These are phyloP conservation scores for Trametes punicea DNA, from an alignment of 768 basidiomycete species.

Conservation along the genomic window DNA sequence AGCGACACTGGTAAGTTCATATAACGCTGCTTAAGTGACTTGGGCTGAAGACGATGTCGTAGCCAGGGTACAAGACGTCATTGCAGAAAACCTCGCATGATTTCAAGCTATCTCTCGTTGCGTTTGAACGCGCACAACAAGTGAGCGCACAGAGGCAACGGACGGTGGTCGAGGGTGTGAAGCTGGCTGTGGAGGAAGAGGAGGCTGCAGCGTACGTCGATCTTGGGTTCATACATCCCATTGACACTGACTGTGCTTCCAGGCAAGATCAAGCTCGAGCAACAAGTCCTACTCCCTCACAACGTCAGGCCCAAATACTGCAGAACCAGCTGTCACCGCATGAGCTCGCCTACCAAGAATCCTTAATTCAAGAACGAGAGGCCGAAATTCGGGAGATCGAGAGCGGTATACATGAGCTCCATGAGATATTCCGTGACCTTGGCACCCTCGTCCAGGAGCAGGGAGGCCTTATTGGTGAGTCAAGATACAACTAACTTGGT, in stretches of 20 bases:
- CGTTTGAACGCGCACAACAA: constrained; percentile 90
- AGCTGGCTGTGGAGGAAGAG: constrained; percentile 79
- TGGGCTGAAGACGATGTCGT: background rate
- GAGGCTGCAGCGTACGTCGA: constrained; percentile 31
- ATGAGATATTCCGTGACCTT: constrained; percentile 94
- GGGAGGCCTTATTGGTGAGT: constrained; percentile 88
- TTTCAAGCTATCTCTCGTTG: constrained; percentile 82
- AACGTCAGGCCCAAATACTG: constrained; percentile 67
- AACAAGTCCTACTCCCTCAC: constrained; percentile 44
- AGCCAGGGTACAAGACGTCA: constrained; percentile 80
- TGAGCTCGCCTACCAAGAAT: constrained; percentile 95
- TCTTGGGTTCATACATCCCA: background rate
- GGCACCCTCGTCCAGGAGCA: constrained; percentile 94
- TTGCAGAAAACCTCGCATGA: constrained; percentile 94
- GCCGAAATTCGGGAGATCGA: background rate
- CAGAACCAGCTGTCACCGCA: constrained; percentile 80
- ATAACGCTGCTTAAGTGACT: background rate
- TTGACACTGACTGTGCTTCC: background rate
- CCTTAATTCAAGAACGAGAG: constrained; percentile 90
- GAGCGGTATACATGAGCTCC: constrained; percentile 69
- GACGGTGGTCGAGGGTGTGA: constrained; percentile 83
- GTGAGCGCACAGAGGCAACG: constrained; percentile 87
- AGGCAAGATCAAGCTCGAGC: constrained; percentile 23
- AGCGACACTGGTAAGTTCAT: constrained; percentile 47
- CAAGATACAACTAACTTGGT: background rate